Conservation (phyloP, 2,329 filamentous ascomycete species). For the Rhinocladiella similis region DNA sequence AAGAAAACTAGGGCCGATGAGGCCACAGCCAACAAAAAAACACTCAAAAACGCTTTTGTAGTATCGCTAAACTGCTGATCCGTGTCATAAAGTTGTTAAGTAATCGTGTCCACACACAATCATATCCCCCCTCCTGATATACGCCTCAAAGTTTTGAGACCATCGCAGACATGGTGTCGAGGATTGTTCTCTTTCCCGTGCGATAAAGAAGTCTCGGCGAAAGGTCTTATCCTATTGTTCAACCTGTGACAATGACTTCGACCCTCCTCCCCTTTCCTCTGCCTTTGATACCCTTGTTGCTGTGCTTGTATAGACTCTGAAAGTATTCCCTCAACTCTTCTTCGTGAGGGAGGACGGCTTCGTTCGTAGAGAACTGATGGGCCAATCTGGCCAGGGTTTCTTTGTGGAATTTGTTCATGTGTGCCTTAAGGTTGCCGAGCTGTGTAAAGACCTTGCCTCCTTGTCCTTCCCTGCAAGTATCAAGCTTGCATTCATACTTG, state of each 20-base stretch:
- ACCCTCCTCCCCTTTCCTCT: constrained; percentile 82
- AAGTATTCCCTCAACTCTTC: constrained; percentile 84
- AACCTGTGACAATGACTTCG: constrained; percentile 17
- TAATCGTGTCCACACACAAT: too few species aligned
- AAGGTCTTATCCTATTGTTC: too few species aligned
- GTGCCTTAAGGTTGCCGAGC: constrained; percentile 88
- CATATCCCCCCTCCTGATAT: too few species aligned
- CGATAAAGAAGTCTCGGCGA: too few species aligned
- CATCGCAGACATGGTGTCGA: too few species aligned
- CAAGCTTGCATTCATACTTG: constrained; percentile 77
- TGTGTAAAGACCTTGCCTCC: constrained; percentile 80
- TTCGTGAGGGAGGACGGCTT: constrained; percentile 67
- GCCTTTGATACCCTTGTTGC: constrained; percentile 97
- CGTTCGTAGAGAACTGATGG: constrained; percentile 60
- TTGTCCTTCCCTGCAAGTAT: constrained; percentile 58
- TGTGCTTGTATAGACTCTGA: constrained; percentile 87
- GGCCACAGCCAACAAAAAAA: too few species aligned
- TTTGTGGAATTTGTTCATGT: constrained; percentile 92
- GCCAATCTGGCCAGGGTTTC: constrained; percentile 71
- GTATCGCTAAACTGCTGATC: too few species aligned
- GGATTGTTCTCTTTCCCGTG: too few species aligned
- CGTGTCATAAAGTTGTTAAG: too few species aligned
- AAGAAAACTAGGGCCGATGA: too few species aligned
- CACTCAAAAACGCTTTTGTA: too few species aligned
- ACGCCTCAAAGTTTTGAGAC: too few species aligned